phyloP scores from a whole-genome alignment of 2,329 filamentous ascomycete species.

The Neophaeococcomyces aloes region DNA sequence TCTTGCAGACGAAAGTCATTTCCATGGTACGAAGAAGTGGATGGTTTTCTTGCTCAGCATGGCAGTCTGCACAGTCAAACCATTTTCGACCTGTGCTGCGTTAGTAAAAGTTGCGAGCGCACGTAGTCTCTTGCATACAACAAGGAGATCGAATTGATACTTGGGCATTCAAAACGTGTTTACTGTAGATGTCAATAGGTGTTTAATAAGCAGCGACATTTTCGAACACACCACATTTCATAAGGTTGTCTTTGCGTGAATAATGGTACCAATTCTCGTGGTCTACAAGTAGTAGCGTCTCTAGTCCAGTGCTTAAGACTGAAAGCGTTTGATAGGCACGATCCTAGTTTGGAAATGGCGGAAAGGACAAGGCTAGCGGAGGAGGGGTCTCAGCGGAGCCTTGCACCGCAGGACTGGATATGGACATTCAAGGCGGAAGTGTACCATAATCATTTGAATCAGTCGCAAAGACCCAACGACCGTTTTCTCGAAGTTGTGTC shows the following conservation, averaged over 20 bases:
- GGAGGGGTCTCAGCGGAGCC: too few species aligned
- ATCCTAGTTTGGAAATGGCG: not conserved
- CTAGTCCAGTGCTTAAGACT: too few species aligned
- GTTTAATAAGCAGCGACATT: not conserved
- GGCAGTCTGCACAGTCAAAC: constrained; percentile 98
- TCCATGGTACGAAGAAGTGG: constrained; percentile 65
- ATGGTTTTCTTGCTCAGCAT: constrained; percentile 70
- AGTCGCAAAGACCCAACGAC: not conserved
- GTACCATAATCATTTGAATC: too few species aligned
- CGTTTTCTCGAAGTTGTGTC: too few species aligned
- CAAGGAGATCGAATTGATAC: constrained; percentile 91
- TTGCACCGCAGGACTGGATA: too few species aligned
- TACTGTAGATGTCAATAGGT: constrained; percentile 45
- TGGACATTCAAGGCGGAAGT: too few species aligned
- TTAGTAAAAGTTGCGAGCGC: not conserved
- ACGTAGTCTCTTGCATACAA: constrained; percentile 46
- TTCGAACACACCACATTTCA: not conserved
- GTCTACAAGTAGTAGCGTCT: not conserved
- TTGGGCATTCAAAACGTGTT: constrained; percentile 96
- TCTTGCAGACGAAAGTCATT: constrained; percentile 95
- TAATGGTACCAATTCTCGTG: not conserved
- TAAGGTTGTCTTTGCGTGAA: not conserved
- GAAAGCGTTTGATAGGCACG: not conserved
- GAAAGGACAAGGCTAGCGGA: not conserved
- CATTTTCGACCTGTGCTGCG: constrained; percentile 65